Percentiles rank a stretch among this genome's conserved stretches.
These are phyloP conservation scores for Eucalyptus marginata DNA, from an alignment of 345 rosid species.

Conservation along the genomic window DNA sequence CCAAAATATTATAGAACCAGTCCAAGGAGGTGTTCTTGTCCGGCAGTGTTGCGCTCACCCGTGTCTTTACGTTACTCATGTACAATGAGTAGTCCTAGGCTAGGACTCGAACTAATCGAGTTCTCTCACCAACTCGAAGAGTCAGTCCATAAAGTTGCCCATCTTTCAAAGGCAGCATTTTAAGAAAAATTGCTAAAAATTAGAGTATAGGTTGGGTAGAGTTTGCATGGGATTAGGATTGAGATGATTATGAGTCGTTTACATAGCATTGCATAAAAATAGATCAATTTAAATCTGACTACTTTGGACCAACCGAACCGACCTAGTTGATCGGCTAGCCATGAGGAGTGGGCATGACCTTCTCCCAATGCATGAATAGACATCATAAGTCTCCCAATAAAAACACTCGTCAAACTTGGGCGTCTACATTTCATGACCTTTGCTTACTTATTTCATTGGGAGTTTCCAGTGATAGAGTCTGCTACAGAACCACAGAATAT, in stretches of 20 bases:
- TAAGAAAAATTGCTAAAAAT: background rate
- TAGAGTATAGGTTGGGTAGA: background rate
- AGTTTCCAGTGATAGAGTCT: background rate
- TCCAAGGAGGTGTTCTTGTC: background rate
- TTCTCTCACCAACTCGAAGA: background rate
- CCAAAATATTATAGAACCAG: no score
- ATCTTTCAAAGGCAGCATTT: background rate
- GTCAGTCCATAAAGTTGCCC: background rate
- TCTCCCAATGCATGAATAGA: background rate
- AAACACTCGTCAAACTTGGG: conserved; percentile 10
- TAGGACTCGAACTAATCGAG: background rate
- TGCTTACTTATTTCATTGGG: background rate
- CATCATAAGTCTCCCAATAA: background rate
- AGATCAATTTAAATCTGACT: background rate
- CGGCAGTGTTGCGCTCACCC: background rate
- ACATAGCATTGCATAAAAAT: no score
- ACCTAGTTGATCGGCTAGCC: background rate
- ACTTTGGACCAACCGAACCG: background rate
- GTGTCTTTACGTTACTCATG: background rate
- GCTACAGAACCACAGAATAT: no score
- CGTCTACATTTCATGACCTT: background rate
- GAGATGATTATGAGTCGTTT: no score
- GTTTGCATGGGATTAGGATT: background rate
- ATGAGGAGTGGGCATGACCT: background rate
- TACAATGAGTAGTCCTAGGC: background rate